Evolutionary conservation across 495 filamentous ascomycete genomes (phyloP).

Genomic region (Aspergillus sparsus): DNA sequence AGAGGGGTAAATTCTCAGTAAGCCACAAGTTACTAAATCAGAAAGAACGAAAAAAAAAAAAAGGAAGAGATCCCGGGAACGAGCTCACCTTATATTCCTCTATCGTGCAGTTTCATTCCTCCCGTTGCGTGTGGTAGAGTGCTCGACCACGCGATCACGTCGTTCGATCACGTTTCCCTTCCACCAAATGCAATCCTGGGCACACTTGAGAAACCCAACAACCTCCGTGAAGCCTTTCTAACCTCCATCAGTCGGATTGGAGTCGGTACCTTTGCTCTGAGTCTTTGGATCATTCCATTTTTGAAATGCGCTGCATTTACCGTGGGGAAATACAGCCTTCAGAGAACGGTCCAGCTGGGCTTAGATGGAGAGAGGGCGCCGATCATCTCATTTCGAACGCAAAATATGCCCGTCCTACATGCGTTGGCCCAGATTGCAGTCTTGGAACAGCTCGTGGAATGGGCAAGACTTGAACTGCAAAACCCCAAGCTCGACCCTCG

Average conservation of each 20-base stretch:
- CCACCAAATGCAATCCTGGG: conserved; percentile 33
- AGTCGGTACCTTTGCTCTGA: conserved; percentile 31
- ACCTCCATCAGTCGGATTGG: conserved; percentile 28
- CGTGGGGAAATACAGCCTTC: conserved; percentile 29
- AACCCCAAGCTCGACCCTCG: conserved; percentile 17
- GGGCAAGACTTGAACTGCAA: conserved; percentile 21
- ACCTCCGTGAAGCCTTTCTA: conserved; percentile 29
- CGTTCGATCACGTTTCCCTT: conserved; percentile 37
- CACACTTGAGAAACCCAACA: conserved; percentile 13
- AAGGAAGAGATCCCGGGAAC: too few relatives aligned
- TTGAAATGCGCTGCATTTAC: conserved; percentile 28
- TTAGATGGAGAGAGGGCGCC: conserved; percentile 14
- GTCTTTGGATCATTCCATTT: conserved; percentile 24
- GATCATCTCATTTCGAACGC: conserved; percentile 39
- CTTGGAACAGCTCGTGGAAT: conserved; percentile 31
- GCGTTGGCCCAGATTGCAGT: conserved; percentile 34
- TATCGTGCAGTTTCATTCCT: conserved; percentile 23
- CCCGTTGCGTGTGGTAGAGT: conserved; percentile 29
- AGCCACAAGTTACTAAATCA: not conserved
- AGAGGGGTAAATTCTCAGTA: conserved; percentile 33
- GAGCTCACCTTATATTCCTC: too few relatives aligned
- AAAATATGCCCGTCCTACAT: conserved; percentile 38
- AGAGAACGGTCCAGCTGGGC: conserved; percentile 21
- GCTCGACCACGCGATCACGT: conserved; percentile 40
- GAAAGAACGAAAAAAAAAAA: too few relatives aligned